phyloP scores from a whole-genome alignment of 1,139 yeast species.

The Saccharomycopsis crataegensis region DNA sequence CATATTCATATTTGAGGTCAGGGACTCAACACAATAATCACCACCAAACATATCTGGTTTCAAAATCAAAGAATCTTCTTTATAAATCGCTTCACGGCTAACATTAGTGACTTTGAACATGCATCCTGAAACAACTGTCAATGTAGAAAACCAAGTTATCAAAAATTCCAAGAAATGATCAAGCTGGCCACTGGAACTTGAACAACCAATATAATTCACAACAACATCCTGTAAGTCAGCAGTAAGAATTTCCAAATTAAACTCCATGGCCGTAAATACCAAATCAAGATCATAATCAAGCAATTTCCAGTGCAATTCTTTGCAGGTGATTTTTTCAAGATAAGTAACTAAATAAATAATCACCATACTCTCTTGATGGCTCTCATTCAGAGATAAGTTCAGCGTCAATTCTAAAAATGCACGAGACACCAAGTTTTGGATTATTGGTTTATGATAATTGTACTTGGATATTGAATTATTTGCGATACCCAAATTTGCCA shows the following conservation, averaged over 20 bases:
- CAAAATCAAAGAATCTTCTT: background rate
- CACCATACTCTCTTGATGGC: background rate
- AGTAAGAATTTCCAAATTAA: background rate
- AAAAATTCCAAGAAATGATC: constrained; percentile 1
- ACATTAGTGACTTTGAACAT: constrained; percentile 10
- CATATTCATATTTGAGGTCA: background rate
- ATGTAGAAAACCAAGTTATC: constrained; percentile 5
- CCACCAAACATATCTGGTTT: background rate
- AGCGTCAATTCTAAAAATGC: constrained; percentile 1
- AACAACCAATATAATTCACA: background rate
- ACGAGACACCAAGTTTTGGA: constrained; percentile 10
- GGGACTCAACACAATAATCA: too few species aligned
- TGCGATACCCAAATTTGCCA: constrained; percentile 3
- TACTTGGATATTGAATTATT: constrained; percentile 2
- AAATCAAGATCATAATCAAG: constrained; percentile 4
- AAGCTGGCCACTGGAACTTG: background rate
- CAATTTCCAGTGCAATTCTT: constrained; percentile 7
- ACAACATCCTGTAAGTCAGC: background rate
- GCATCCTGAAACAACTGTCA: constrained; percentile 7
- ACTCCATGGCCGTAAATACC: constrained; percentile 1
- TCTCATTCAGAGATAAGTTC: background rate
- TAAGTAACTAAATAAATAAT: constrained; percentile 10
- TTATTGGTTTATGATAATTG: constrained; percentile 9
- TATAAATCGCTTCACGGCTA: constrained; percentile 2
- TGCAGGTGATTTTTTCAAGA: constrained; percentile 13